Base-by-base conservation (phyloP, 768 basidiomycete species). In the Podaxis sp. region DNA sequence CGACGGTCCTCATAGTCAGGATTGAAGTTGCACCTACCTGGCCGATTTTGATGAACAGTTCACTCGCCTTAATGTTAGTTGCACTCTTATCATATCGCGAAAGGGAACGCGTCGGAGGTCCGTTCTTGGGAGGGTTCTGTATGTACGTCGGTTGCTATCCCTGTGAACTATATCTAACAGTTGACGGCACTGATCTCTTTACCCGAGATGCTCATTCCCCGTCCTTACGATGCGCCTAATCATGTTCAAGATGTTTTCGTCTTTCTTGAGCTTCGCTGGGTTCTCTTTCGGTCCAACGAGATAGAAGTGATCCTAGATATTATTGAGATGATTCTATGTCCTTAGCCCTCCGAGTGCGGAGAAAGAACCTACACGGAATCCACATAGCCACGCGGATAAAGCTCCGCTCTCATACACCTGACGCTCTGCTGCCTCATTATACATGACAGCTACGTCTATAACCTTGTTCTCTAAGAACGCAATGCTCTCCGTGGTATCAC, bases 31-130 rank as follows among this genome's bases (percentile, higher is more conserved):
- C 7, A 15, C 36, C 6, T 15, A 37, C 17, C 53, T 55, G 53
- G 4, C 84, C 83, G 28, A 85, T 83, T 6, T 69, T 71, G 48
- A 76, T 74, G 62, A 84, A 86, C 7, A 85, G 62, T 53, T 73
- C 68, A 26, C 78, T 82, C 63, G 85, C 83, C 63, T 84, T 86
- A 70, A 86, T 83, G 66, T 86, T 84, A 0, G 83, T 85, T 7
- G 84, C 84, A 58, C 82, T 82, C 66, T 84, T 85, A 65, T 86
- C 84, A 63, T 76, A 86, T 3, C 84, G 80, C 1, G 82, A 82
- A 12, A 85, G 75, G 69, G 84, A 85, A 28, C 82, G 80, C 11
- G 78, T 78, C 4, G 82, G 69, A 2, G 70, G 72, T 1, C 72
- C 75, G 12, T 11, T 20, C 33, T 69, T 33, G 36, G 53, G 53